Percentiles rank a stretch among this genome's conserved stretches.
Conservation (phyloP, 495 filamentous ascomycete genomes). For the Corynascus novoguineensis region DNA sequence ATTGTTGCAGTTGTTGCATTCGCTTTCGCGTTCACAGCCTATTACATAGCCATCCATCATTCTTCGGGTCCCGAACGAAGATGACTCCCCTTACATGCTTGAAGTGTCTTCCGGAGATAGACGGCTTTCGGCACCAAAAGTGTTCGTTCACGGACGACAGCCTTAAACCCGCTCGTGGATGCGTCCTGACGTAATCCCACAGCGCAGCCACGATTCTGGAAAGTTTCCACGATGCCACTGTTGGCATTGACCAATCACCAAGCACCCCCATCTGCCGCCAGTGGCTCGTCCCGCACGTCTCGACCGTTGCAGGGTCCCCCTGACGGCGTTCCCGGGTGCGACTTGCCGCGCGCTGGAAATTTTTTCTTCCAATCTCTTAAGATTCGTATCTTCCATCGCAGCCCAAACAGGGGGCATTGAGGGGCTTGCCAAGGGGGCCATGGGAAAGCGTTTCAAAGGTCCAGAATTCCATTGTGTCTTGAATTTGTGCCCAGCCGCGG, state of each 20-base stretch:
- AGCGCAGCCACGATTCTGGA: not conserved
- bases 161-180: constrained; percentile 1
- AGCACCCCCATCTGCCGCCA: not conserved
- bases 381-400: not conserved
- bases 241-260: constrained; percentile 2
- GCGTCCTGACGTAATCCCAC: constrained; percentile 10
- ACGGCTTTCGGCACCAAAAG: not conserved
- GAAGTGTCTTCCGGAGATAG: not conserved
- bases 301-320: not conserved
- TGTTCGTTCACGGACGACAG: too few species aligned
- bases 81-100: too few species aligned
- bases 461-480: not conserved
- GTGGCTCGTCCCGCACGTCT: not conserved
- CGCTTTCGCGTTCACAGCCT: too few species aligned
- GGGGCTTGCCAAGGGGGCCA: too few species aligned
- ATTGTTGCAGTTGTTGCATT: too few species aligned
- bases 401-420: constrained; percentile 12
- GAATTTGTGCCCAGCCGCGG: not conserved
- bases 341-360: constrained; percentile 4
- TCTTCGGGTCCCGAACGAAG: too few species aligned
- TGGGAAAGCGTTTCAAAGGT: not conserved
- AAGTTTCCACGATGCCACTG: too few species aligned
- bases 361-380: constrained; percentile 8
- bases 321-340: not conserved
- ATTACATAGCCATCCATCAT: too few species aligned